Conservation (phyloP, 306 rosid genomes). For the Canavalia ensiformis region DNA sequence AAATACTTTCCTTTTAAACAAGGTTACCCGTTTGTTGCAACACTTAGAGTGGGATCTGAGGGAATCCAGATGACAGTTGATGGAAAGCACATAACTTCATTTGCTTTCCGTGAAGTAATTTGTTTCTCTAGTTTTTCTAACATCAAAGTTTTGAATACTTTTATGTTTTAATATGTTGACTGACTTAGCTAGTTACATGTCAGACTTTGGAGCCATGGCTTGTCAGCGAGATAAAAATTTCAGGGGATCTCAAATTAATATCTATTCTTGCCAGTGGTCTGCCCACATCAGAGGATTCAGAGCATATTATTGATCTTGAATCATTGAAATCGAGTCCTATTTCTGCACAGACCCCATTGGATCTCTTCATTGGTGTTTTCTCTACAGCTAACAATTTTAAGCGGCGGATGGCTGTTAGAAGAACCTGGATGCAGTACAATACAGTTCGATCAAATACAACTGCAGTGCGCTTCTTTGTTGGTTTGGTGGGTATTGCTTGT, state of each 20-base stretch:
- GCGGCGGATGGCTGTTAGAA: conserved; percentile 95
- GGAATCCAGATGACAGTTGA: conserved; percentile 99
- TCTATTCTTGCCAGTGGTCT: conserved; percentile 93
- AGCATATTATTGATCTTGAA: conserved; percentile 81
- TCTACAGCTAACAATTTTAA: conserved; percentile 98
- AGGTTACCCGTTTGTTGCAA: conserved; percentile 95
- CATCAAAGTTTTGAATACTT: conserved; percentile 25
- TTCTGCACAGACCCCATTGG: conserved; percentile 60
- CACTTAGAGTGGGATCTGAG: conserved; percentile 93
- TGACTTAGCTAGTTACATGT: conserved; percentile 51
- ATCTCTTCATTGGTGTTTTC: conserved; percentile 93
- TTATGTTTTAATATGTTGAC: conserved; percentile 44
- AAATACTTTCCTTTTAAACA: conserved; percentile 90
- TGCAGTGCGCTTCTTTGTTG: conserved; percentile 96
- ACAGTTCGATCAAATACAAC: conserved; percentile 72
- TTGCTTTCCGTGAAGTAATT: conserved; percentile 91
- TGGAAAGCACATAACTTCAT: conserved; percentile 95
- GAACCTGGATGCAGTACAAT: conserved; percentile 99
- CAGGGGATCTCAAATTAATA: conserved; percentile 85
- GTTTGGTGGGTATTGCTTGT: conserved; percentile 79
- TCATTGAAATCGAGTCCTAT: conserved; percentile 73
- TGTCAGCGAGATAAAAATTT: conserved; percentile 78
- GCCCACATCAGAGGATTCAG: conserved; percentile 97
- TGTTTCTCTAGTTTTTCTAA: conserved; percentile 23
- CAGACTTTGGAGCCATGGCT: conserved; percentile 99